Evolutionary conservation across 108 stramenopile species (phyloP), one percentile per base, ranked within the genome.

Genomic region (Schizochytrium sp.): DNA sequence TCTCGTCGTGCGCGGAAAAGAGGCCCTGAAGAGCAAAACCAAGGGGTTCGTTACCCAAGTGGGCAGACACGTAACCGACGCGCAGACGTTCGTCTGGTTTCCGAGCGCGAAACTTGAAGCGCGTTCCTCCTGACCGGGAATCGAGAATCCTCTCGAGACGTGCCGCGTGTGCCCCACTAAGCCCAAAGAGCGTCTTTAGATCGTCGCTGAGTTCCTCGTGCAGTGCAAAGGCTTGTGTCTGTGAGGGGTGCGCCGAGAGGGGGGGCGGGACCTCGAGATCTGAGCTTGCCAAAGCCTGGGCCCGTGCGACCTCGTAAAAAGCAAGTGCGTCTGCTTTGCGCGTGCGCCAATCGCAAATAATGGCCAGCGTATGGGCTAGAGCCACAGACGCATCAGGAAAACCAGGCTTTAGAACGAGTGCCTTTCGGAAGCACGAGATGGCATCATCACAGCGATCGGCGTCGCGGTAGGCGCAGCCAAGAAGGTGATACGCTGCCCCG

Each of bases 21-120:
- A 97, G 94, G 87, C 93, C 90, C 87, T 96, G 96, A 95, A 97
- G 93, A 43, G 96, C 92, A 90, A 96, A 96, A 48, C 94, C 95
- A 28, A 97, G 88, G 16, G 97, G 97, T 88, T 97, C 96, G 60
- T 93, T 93, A 5, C 94, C 94, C 41, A 97, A 96, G 88, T 97
- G 96, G 41, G 95, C 93, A 69, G 93, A 93, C 10, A 96, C 91
- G 89, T 96, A 97, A 10, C 96, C 96, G 16, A 96, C 76, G 41
- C 91, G 88, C 1, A 92, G 58, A 12, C 92, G 88, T 48, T 63
- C 69, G 2, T 69, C 28, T 14, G 71, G 88, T 4, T 12, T 8
- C 0, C 76, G 45, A 6, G 76, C 76, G 25, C 44, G 58, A n/a
- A 60, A 88, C 44, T 71, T 88, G 58, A 57, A 57, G 16, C 16